A percentile compares a stretch with the other conserved stretches of the same genome.
phyloP scores from a whole-genome alignment of 78 protist species.

The Tieghemostelium lacteum region DNA sequence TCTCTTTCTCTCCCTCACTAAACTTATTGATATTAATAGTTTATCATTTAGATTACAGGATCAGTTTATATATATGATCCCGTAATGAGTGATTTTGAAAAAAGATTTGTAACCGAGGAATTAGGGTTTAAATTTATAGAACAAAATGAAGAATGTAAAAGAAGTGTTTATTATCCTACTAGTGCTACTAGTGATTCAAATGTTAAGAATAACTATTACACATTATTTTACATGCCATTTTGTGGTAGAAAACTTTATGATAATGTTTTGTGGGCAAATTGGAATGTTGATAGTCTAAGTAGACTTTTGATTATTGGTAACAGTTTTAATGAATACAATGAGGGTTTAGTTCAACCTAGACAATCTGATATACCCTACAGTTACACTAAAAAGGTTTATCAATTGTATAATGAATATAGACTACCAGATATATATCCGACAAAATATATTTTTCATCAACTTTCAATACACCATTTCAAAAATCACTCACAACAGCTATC shows the following conservation, averaged over 20 bases:
- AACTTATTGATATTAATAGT: too few species aligned
- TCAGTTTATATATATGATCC: slow-evolving; percentile 59
- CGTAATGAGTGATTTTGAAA: slow-evolving; percentile 44
- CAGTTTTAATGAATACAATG: slow-evolving; percentile 40
- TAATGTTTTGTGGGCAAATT: slow-evolving; percentile 63
- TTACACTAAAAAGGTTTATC: slow-evolving; percentile 15
- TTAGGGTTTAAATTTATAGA: slow-evolving; percentile 17
- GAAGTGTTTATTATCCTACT: background rate
- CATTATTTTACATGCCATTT: slow-evolving; percentile 71
- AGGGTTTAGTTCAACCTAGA: background rate
- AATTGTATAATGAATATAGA: slow-evolving; percentile 3
- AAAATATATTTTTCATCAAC: slow-evolving; percentile 29
- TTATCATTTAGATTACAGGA: slow-evolving; percentile 12
- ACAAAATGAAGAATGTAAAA: slow-evolving; percentile 47
- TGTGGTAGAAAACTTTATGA: slow-evolving; percentile 61
- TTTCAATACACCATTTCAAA: slow-evolving; percentile 39
- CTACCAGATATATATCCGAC: slow-evolving; percentile 41
- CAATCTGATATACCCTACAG: slow-evolving; percentile 21
- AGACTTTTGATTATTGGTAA: slow-evolving; percentile 20
- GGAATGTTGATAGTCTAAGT: background rate
- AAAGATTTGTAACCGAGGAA: background rate
- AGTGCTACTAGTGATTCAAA: background rate
- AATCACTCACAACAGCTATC: background rate
- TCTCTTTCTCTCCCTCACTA: too few species aligned
- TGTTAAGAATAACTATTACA: background rate